Base-by-base conservation (phyloP, 2,329 filamentous ascomycete genomes). In the Neocatenulostroma microsporum region DNA sequence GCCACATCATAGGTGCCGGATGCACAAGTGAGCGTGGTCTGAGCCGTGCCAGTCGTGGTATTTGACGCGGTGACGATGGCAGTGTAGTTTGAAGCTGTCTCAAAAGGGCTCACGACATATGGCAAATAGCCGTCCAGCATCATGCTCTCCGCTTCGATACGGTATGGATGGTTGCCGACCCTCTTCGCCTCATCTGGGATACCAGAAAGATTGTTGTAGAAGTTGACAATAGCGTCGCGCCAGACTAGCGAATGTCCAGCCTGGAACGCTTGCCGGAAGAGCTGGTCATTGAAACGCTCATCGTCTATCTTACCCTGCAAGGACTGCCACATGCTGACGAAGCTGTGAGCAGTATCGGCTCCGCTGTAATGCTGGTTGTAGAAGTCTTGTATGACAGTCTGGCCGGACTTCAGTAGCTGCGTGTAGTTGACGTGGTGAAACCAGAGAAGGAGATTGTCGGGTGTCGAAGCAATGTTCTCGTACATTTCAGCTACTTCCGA, bases 391-490 rank as follows among this genome's bases (percentile, higher is more conserved):
- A 80, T 79, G 3, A 84, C 77, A 0, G 80, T 81, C 56, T 79
- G 74, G 9, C 78, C 76, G 0, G 71, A 75, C 8, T 76, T 66
- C 2, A 84, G 67, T 5, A 55, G 57, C 25, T 81, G 73, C 0
- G 75, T 81, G 53, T 82, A 85, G 3, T 72, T 70, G 0, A 84
- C 77, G 50, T 85, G 81, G 55, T 84, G 81, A 60, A 84, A 84
- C 80, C 80, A 85, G 2, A 84, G 63, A 2, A 84, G 57, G 1
- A 84, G 62, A 15, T 84, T 66, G 42, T 84, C 80, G 0, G 80
- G 79, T 0, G 80, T 84, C 0, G 73, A 78, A 11, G 72, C 68
- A 13, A 76, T 62, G 28, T 70, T 60, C 47, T 84, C 80, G 51
- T 71, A 84, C 48, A 63, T 56, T 3, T 62, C 54, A 0, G 74